These are phyloP conservation scores for Selenicereus undatus DNA, from an alignment of 148 eudicot genomes.

Conservation along the genomic window DNA sequence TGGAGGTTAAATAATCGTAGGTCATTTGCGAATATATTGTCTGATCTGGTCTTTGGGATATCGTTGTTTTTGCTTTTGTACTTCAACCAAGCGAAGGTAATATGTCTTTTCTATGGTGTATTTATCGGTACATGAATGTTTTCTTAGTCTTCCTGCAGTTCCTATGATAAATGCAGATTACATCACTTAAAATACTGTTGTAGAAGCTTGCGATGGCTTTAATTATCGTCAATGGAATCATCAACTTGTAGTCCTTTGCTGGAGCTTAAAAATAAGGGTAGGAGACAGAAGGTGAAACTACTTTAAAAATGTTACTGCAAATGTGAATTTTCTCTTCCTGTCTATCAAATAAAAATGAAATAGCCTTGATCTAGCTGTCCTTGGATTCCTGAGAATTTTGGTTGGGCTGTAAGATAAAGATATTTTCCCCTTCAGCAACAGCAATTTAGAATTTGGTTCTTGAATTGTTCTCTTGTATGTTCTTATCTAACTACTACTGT, in stretches of 20 bases:
- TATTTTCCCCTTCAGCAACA: background rate
- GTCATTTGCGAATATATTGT: constrained; percentile 95
- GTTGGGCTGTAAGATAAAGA: background rate
- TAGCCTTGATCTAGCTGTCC: background rate
- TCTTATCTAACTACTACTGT: background rate
- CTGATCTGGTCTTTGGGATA: constrained; percentile 81
- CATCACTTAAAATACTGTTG: background rate
- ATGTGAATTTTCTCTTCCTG: background rate
- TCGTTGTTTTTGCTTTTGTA: constrained; percentile 75
- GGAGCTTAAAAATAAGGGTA: background rate
- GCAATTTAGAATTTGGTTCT: background rate
- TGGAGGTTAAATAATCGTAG: constrained; percentile 77
- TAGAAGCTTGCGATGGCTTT: background rate
- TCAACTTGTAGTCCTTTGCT: background rate
- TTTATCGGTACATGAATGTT: background rate
- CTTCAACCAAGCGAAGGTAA: constrained; percentile 81
- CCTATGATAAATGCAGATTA: background rate
- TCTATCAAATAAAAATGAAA: background rate
- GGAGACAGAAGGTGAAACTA: too few relatives aligned
- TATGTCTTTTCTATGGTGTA: constrained; percentile 23
- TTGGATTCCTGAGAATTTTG: background rate
- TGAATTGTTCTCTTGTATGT: background rate
- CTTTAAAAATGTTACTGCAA: background rate
- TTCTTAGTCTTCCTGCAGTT: background rate
- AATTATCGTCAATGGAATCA: background rate